Base-by-base conservation (phyloP, 495 filamentous ascomycete genomes). In the Hypomontagnella submonticulosa region DNA sequence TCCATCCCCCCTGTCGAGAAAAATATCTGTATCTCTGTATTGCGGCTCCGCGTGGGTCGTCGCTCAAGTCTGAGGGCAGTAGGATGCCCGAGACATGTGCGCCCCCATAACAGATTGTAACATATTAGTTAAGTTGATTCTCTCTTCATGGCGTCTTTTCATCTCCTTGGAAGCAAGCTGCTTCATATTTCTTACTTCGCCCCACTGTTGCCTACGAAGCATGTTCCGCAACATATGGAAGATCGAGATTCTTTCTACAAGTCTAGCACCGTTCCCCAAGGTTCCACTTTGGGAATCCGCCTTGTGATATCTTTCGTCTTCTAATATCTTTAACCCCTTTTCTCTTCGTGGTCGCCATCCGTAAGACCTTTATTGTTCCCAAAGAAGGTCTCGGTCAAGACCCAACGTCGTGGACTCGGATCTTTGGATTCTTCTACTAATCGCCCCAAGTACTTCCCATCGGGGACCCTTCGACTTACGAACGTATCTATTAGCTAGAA, bases 111-210 rank as follows among this genome's bases (percentile, higher is more conserved):
- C 42, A 51, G 36, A 11, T 33, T 23, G 54, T 38, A 60, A 43
- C 66, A 69, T 69, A 69, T 57, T 64, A 69, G 60, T 61, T 38
- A 61, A 56, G 60, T 64, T 27, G 50, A 55, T 48, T 63, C 56
- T 52, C 43, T 59, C 57, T 41, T 57, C 48, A 70, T 70, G 67
- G 67, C 56, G 8, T 54, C 40, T 54, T 48, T n/a, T 58, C n/a
- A 44, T 61, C 50, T 58, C 37, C 57, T 62, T 43, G 18, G 62
- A 62, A 62, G 62, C 61, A 61, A 66, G 67, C 46, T 62, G 67
- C 67, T 70, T 66, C 61, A 57, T 37, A 47, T 37, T 52, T 52
- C 33, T 46, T 52, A 41, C 62, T 66, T 54, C 53, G 67, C 67
- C 67, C 38, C 67, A 43, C 61, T 70, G 40, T 61, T 70, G 44